Base-by-base conservation (phyloP, 2,329 filamentous ascomycete species). In the Trichoderma simmonsii region DNA sequence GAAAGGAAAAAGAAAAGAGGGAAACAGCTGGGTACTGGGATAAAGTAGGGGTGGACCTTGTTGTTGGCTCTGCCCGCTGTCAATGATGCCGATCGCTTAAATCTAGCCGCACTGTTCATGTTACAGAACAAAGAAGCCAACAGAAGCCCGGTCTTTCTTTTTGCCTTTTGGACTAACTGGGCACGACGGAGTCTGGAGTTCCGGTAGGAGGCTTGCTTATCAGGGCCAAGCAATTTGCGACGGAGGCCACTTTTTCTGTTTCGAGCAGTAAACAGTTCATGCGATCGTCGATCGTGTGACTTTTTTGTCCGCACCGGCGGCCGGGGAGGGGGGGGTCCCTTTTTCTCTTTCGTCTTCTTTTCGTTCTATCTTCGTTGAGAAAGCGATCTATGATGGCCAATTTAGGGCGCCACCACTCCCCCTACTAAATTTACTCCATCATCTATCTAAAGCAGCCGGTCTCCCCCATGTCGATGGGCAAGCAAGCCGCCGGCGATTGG, bases 211-310 rank as follows among this genome's bases (percentile, higher is more conserved):
- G 30, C 14, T 56, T 32, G 51, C 64, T 39, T 39, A 48, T 43
- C 34, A 59, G 36, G 66, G 57, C 28, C 66, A 69, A 32, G 65
- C 36, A 69, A 69, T 69, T 69, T 69, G 66, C 66, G 66, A 61
- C 66, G 66, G 66, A 36, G 28, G 66, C 66, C 66, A 69, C 66
- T 61, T 69, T 61, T 69, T 69, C 66, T 70, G 68, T 60, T 70
- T 70, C 32, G 68, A 39, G 30, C 43, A 63, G 60, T 51, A 69
- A 69, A 69, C 66, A 34, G 66, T 69, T 69, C 66, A 69, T 69
- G 60, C 68, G 68, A 70, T 70, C 68, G 68, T 63, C 68, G 68
- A 70, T 70, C 68, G 68, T 70, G 68, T 64, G 60, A 70, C 68
- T 69, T 48, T 61, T 62, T 15, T 30, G 39, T 57, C 68, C 68